phyloP scores from a whole-genome alignment of 257 asterid species.

The Solanum chilense region DNA sequence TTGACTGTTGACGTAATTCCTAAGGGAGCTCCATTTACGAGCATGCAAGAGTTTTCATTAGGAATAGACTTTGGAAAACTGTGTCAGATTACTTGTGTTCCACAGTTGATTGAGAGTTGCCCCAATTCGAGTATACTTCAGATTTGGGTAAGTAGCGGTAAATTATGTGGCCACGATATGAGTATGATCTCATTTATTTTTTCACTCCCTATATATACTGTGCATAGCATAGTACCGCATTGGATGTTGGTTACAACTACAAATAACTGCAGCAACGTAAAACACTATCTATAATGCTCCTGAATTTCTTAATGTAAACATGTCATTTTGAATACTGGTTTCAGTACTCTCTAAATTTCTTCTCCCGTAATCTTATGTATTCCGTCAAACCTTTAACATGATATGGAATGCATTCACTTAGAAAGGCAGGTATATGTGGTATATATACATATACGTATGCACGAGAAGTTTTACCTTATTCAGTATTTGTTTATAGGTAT shows the following conservation, averaged over 20 bases:
- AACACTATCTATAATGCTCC: neutral
- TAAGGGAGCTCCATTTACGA: neutral
- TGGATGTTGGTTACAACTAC: neutral
- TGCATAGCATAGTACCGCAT: neutral
- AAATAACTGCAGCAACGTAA: neutral
- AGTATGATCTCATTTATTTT: neutral
- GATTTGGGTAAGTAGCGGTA: neutral
- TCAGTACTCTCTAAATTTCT: neutral
- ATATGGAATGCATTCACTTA: neutral
- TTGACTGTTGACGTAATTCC: neutral
- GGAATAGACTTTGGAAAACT: neutral
- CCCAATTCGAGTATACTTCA: neutral
- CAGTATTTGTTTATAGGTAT: neutral
- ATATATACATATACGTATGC: no score
- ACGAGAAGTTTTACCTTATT: neutral
- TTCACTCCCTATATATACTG: neutral
- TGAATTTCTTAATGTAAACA: neutral
- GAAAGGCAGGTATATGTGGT: no score
- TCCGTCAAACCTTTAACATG: neutral
- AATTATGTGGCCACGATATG: neutral
- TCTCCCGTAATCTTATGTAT: neutral
- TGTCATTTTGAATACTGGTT: no score
- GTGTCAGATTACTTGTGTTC: neutral
- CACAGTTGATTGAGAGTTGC: neutral
- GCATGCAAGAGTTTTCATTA: neutral